phyloP scores from a whole-genome alignment of 176 grass and related monocot species.

The Avena atlantica region DNA sequence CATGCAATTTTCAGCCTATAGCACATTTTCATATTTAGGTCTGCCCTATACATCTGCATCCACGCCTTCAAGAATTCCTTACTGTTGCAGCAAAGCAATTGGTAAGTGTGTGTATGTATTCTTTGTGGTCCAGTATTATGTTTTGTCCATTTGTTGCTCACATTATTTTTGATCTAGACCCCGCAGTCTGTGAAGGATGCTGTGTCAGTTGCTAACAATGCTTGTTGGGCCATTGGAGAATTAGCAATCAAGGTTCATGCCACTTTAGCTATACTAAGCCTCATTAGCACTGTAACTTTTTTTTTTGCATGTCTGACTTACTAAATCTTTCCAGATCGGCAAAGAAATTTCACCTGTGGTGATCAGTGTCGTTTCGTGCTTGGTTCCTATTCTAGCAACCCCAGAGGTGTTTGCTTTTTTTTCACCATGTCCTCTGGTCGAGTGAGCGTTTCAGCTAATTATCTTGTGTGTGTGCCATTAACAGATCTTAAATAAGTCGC shows the following conservation, averaged over 20 bases:
- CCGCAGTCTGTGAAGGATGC: constrained; percentile 80
- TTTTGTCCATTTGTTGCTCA: constrained; percentile 34
- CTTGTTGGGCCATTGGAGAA: constrained; percentile 99
- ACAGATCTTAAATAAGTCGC: constrained; percentile 88
- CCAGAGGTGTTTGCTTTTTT: constrained; percentile 57
- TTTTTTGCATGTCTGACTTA: not conserved
- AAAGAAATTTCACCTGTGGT: constrained; percentile 87
- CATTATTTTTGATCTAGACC: constrained; percentile 55
- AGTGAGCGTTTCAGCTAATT: constrained; percentile 36
- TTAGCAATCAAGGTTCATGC: constrained; percentile 82
- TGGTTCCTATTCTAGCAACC: constrained; percentile 78
- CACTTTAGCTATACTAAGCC: not conserved
- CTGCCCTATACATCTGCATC: constrained; percentile 88
- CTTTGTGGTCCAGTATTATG: constrained; percentile 8
- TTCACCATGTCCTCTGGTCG: constrained; percentile 10
- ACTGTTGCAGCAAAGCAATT: constrained; percentile 93
- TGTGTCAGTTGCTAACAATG: constrained; percentile 95
- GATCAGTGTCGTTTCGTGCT: constrained; percentile 70
- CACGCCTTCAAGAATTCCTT: constrained; percentile 82
- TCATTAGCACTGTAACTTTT: not conserved
- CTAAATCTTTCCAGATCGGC: constrained; percentile 65
- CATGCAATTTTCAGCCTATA: not conserved
- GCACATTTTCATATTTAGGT: constrained; percentile 57
- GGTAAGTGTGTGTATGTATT: constrained; percentile 51
- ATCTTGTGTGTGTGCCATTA: constrained; percentile 10